A percentile compares a stretch with the other conserved stretches of the same genome.
These are phyloP conservation scores for Staphylotrichum longicolle DNA, from an alignment of 495 filamentous ascomycete genomes.

Conservation along the genomic window DNA sequence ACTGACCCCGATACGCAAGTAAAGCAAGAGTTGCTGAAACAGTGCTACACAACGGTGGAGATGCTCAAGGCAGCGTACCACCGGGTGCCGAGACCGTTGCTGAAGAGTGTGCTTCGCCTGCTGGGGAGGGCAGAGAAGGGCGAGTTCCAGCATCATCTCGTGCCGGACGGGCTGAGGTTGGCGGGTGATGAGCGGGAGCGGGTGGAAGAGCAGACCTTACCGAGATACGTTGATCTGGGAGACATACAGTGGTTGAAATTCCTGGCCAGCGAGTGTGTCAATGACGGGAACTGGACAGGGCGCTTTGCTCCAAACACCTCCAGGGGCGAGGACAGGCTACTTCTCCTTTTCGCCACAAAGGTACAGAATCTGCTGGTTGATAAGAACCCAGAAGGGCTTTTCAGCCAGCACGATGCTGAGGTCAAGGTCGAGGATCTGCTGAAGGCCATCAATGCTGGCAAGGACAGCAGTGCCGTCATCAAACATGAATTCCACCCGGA, in stretches of 20 bases:
- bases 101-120: constrained; percentile 6
- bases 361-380: constrained; percentile 34
- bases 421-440: constrained; percentile 32
- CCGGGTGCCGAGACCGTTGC: constrained; percentile 16
- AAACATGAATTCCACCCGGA: constrained; percentile 26
- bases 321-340: constrained; percentile 25
- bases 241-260: constrained; percentile 32
- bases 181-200: constrained; percentile 17
- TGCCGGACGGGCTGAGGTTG: constrained; percentile 7
- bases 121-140: not conserved
- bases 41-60: constrained; percentile 15
- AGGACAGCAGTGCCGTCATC: constrained; percentile 14
- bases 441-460: constrained; percentile 28
- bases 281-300: constrained; percentile 21
- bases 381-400: constrained; percentile 21
- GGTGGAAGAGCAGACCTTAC: not conserved
- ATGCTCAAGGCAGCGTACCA: constrained; percentile 5
- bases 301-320: constrained; percentile 15
- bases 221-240: constrained; percentile 12
- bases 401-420: constrained; percentile 10
- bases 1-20: constrained; percentile 12
- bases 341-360: constrained; percentile 31
- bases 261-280: constrained; percentile 21
- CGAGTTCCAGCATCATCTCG: not conserved
- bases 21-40: constrained; percentile 17